phyloP scores from a whole-genome alignment of 1,284 basidiomycete species.

The Clitocybe nebularis region DNA sequence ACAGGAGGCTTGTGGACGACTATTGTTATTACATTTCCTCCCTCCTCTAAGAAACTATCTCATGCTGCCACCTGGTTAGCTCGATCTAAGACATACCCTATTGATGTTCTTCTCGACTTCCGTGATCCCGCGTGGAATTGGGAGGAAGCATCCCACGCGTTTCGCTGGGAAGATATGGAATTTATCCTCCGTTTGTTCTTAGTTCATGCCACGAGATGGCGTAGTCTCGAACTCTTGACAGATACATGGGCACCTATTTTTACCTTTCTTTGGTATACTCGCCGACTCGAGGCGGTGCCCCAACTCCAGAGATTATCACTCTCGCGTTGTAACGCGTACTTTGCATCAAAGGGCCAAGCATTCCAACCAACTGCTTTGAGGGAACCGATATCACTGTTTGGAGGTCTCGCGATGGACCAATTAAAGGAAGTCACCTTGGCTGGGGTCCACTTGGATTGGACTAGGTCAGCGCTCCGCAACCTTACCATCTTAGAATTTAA shows the following conservation, averaged over 20 bases:
- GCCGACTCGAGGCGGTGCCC: constrained; percentile 27
- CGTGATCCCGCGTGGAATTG: constrained; percentile 52
- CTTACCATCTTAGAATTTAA: constrained; percentile 45
- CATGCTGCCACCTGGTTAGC: constrained; percentile 33
- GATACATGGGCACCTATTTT: constrained; percentile 57
- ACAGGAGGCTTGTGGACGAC: constrained; percentile 41
- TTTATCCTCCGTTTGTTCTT: constrained; percentile 38
- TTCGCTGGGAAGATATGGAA: constrained; percentile 39
- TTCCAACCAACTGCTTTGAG: constrained; percentile 40
- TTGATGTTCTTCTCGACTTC: constrained; percentile 48
- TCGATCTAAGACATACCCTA: constrained; percentile 37
- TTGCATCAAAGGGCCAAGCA: constrained; percentile 35
- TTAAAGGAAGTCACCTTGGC: constrained; percentile 41
- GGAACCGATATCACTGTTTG: constrained; percentile 39
- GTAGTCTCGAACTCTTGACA: constrained; percentile 40
- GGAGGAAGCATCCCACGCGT: constrained; percentile 39
- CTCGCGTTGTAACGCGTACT: constrained; percentile 52
- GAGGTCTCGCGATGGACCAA: constrained; percentile 23
- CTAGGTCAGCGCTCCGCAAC: constrained; percentile 29
- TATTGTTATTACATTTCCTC: constrained; percentile 39
- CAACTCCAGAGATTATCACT: constrained; percentile 38
- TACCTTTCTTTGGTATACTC: constrained; percentile 40
- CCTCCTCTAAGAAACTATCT: constrained; percentile 28
- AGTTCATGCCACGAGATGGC: constrained; percentile 42
- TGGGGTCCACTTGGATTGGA: constrained; percentile 54